Percentiles rank a stretch among this genome's conserved stretches.
These are phyloP conservation scores for Schizochytrium sp. DNA, from an alignment of 108 stramenopile species.

Conservation along the genomic window DNA sequence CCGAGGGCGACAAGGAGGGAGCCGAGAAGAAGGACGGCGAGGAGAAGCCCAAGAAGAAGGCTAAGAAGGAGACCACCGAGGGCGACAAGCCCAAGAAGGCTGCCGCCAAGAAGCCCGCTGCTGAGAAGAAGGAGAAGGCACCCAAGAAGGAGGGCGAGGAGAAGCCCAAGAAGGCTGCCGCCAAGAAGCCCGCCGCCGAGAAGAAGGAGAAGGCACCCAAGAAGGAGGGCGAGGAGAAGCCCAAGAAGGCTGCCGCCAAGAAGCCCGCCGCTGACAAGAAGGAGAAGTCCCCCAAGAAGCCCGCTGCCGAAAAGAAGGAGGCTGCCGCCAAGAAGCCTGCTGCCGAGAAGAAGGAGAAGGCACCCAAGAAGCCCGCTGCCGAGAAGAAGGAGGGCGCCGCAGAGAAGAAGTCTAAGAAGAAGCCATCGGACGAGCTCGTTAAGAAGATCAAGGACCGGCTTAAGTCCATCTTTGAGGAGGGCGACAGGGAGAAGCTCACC, in stretches of 20 bases:
- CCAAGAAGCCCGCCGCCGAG: conserved; percentile 30
- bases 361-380: not conserved
- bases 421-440: not conserved
- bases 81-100: conserved; percentile 30
- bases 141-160: conserved; percentile 19
- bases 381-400: not conserved
- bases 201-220: conserved; percentile 32
- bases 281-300: conserved; percentile 10
- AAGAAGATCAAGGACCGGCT: conserved; percentile 30
- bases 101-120: conserved; percentile 2
- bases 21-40: not conserved
- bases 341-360: conserved; percentile 20
- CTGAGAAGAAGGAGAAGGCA: conserved; percentile 39
- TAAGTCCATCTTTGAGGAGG: not conserved
- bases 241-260: not conserved
- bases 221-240: not conserved
- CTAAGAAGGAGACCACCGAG: not conserved
- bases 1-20: not conserved
- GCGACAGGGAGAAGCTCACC: conserved; percentile 19
- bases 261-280: conserved; percentile 42
- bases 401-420: conserved; percentile 7
- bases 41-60: not conserved
- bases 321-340: not conserved
- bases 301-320: not conserved
- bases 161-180: not conserved